Evolutionary conservation across 2,329 filamentous ascomycete species (phyloP).

Genomic region (Sporothrix protearum): DNA sequence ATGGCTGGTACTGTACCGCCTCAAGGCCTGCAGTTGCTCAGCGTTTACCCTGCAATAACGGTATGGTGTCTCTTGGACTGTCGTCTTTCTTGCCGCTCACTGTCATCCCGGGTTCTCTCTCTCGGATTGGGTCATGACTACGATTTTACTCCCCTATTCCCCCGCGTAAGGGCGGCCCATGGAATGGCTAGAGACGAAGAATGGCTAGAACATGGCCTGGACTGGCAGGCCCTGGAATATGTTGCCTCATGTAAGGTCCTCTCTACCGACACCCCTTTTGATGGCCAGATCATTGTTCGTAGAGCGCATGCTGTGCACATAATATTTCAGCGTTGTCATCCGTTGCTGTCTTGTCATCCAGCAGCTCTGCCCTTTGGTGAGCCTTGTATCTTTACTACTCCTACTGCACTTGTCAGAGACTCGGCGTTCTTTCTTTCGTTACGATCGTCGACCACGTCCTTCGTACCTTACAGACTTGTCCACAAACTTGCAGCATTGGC

Average conservation of each 20-base stretch:
- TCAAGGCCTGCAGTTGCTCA: too few relatives aligned
- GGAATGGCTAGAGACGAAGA: background rate
- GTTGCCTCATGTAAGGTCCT: background rate
- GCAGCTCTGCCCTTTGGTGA: too few relatives aligned
- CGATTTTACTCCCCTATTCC: background rate
- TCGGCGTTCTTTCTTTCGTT: background rate
- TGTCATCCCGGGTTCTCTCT: background rate
- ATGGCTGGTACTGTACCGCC: too few relatives aligned
- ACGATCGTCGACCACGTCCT: background rate
- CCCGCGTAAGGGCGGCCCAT: conserved; percentile 8
- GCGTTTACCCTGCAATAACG: background rate
- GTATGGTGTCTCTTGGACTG: background rate
- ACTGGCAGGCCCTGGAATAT: background rate
- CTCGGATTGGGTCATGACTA: background rate
- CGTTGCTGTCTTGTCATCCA: background rate
- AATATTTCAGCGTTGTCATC: background rate
- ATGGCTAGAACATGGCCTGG: background rate
- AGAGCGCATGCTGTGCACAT: background rate
- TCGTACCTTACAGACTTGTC: background rate
- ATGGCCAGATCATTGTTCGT: background rate
- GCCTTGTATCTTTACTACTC: too few relatives aligned
- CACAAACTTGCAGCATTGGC: conserved; percentile 5
- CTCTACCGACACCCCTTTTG: too few relatives aligned
- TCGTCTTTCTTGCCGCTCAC: background rate
- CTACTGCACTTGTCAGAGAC: too few relatives aligned